phyloP scores from a whole-genome alignment of 805 yeast species.

The Kuraishia hungarica region DNA sequence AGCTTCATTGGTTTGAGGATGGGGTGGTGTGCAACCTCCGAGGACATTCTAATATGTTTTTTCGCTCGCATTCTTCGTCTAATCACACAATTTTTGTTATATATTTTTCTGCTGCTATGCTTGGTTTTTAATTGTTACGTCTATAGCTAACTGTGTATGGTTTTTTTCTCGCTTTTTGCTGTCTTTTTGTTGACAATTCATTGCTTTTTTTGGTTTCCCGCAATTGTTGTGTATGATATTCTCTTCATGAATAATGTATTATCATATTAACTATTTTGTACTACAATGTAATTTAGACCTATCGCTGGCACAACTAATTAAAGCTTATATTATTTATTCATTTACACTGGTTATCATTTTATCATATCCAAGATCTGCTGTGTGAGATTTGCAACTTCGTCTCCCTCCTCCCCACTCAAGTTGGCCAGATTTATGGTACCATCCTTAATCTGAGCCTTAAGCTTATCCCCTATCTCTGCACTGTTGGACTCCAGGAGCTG shows the following conservation, averaged over 20 bases:
- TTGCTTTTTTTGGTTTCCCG: not conserved
- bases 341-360: slow-evolving; percentile 11
- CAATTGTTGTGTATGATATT: not conserved
- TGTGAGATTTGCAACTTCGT: slow-evolving; percentile 26
- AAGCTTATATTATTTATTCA: no score
- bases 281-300: no score
- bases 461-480: slow-evolving; percentile 36
- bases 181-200: no score
- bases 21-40: not conserved
- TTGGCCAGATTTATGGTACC: slow-evolving; percentile 23
- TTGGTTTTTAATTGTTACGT: not conserved
- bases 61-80: not conserved
- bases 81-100: not conserved
- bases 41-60: not conserved
- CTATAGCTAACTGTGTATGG: not conserved
- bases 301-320: no score
- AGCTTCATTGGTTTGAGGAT: not conserved
- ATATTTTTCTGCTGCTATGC: not conserved
- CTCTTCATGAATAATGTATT: not conserved
- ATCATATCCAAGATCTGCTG: slow-evolving; percentile 27
- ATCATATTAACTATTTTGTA: not conserved
- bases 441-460: slow-evolving; percentile 22
- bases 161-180: no score
- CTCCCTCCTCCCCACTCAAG: slow-evolving; percentile 24
- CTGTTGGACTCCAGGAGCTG: slow-evolving; percentile 88